These are phyloP conservation scores for Silene uniflora DNA, from an alignment of 148 eudicot genomes.

Conservation along the genomic window DNA sequence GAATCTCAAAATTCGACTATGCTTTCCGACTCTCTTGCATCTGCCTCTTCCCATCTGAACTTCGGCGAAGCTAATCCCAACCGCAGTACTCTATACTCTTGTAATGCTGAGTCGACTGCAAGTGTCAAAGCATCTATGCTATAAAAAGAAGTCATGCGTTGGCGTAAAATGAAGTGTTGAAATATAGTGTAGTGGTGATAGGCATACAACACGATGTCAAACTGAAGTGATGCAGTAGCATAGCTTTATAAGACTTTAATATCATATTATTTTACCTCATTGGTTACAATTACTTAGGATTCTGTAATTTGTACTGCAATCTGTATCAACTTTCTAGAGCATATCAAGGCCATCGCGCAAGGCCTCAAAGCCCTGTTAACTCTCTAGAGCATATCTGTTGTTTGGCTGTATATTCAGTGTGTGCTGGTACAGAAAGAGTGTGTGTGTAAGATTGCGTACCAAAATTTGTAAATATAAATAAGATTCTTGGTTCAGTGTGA, in stretches of 20 bases:
- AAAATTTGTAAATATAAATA: no score
- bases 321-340: background rate
- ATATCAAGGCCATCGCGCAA: background rate
- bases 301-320: background rate
- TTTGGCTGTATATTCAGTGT: no score
- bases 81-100: background rate
- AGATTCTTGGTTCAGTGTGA: no score
- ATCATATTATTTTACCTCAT: background rate
- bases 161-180: no score
- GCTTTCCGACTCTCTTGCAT: conserved; percentile 17
- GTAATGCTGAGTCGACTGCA: background rate
- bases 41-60: conserved; percentile 5
- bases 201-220: no score
- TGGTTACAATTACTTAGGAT: background rate
- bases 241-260: background rate
- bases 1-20: conserved; percentile 19
- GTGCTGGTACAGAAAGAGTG: no score
- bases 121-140: background rate
- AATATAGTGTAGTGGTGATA: no score
- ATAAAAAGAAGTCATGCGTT: no score
- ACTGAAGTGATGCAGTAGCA: no score
- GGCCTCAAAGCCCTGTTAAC: background rate
- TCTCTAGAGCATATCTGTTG: no score
- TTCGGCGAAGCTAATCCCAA: conserved; percentile 4
- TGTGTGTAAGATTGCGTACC: no score